A percentile compares a stretch with the other conserved stretches of the same genome.
phyloP scores from a whole-genome alignment of 768 basidiomycete species.

The Pisolithus orientalis region DNA sequence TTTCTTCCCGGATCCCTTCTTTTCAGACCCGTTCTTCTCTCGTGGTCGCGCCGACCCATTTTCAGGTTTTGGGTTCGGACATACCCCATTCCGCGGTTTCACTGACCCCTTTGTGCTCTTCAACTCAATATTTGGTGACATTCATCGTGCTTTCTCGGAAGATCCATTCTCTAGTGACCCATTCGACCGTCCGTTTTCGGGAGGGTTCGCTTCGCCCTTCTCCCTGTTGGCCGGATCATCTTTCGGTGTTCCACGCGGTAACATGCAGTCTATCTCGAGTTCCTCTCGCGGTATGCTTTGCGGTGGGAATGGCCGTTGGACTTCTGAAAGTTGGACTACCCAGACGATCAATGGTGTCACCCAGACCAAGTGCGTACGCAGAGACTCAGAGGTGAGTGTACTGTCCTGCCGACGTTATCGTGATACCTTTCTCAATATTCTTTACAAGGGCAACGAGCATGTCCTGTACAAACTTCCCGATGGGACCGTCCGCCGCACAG shows the following conservation, averaged over 20 bases:
- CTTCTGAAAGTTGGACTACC: slow-evolving; percentile 51
- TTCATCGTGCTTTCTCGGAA: slow-evolving; percentile 27
- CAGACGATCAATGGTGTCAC: slow-evolving; percentile 64
- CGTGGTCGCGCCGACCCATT: slow-evolving; percentile 24
- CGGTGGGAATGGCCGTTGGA: slow-evolving; percentile 28
- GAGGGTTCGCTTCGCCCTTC: slow-evolving; percentile 4
- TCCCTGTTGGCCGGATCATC: slow-evolving; percentile 6
- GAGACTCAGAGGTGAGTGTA: slow-evolving; percentile 51
- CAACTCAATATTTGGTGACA: slow-evolving; percentile 59
- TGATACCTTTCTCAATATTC: slow-evolving; percentile 7
- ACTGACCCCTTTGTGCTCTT: slow-evolving; percentile 75
- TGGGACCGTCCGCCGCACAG: slow-evolving; percentile 55
- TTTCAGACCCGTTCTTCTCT: slow-evolving; percentile 1
- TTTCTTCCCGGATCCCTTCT: slow-evolving; percentile 16
- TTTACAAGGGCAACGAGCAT: slow-evolving; percentile 65
- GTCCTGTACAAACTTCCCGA: slow-evolving; percentile 59
- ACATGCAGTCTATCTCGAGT: slow-evolving; percentile 6
- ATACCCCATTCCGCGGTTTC: slow-evolving; percentile 32
- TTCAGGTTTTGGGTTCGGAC: slow-evolving; percentile 14
- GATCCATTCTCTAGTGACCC: slow-evolving; percentile 32
- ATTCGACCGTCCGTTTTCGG: slow-evolving; percentile 12
- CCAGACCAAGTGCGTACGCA: slow-evolving; percentile 46
- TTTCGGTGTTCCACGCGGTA: slow-evolving; percentile 6
- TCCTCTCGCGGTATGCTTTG: background rate
- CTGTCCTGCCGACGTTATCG: background rate